Conservation (phyloP, 257 asterid species). For the Fraxinus quadrangulata region DNA sequence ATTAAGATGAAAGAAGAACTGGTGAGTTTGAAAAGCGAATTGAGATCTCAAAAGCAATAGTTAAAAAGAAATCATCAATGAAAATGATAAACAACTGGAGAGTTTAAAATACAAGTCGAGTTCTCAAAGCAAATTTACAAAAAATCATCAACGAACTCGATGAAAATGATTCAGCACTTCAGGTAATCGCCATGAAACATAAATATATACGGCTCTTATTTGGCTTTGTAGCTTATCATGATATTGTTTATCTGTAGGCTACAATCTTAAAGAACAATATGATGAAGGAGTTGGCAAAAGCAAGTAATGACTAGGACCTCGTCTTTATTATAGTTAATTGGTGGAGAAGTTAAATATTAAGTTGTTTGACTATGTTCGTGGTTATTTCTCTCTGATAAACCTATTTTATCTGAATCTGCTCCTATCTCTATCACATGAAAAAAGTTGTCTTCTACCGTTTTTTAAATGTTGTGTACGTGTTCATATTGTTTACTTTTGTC, state of each 20-base stretch:
- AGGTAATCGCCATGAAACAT: slow-evolving; percentile 47
- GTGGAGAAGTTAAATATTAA: background rate
- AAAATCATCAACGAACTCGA: slow-evolving; percentile 38
- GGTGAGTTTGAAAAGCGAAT: slow-evolving; percentile 50
- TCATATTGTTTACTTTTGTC: background rate
- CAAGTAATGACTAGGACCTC: slow-evolving; percentile 36
- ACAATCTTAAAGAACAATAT: slow-evolving; percentile 57
- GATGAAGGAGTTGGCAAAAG: slow-evolving; percentile 62
- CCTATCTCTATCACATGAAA: background rate
- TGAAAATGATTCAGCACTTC: slow-evolving; percentile 74
- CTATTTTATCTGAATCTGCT: background rate
- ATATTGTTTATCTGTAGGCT: slow-evolving; percentile 46
- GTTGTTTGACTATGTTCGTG: too few relatives aligned
- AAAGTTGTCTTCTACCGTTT: background rate
- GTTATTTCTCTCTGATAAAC: background rate
- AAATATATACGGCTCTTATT: slow-evolving; percentile 10
- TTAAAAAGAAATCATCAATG: slow-evolving; percentile 56
- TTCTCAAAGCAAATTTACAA: too few relatives aligned
- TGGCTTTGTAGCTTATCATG: slow-evolving; percentile 30
- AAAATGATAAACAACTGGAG: slow-evolving; percentile 49
- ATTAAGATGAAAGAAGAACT: slow-evolving; percentile 59
- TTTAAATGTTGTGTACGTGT: background rate
- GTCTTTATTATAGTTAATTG: too few relatives aligned
- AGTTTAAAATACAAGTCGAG: too few relatives aligned
- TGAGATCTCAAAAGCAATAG: slow-evolving; percentile 72